phyloP scores from a whole-genome alignment of 345 rosid species.

The Dimocarpus longan region DNA sequence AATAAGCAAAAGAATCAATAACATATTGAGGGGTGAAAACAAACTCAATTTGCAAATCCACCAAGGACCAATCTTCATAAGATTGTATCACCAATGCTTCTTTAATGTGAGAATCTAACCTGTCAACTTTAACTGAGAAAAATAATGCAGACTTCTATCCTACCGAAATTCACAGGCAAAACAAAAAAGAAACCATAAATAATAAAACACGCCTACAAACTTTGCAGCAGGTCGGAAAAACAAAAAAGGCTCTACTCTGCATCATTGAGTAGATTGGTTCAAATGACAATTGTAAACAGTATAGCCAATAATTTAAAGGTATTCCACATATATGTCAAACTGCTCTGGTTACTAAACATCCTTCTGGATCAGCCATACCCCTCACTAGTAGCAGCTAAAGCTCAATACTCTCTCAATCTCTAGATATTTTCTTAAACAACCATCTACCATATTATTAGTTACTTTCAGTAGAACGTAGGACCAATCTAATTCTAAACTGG shows the following conservation, averaged over 20 bases:
- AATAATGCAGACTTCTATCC: background rate
- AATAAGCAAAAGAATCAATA: conserved; percentile 8
- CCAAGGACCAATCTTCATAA: too few species aligned
- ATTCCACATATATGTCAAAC: background rate
- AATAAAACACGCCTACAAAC: background rate
- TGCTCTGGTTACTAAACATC: background rate
- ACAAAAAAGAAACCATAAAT: background rate
- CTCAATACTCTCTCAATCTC: conserved; percentile 1
- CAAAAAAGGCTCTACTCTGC: background rate
- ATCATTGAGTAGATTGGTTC: background rate
- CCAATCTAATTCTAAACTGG: background rate
- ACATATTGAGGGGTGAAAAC: background rate
- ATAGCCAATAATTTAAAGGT: background rate
- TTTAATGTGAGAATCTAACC: background rate
- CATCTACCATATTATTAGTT: background rate
- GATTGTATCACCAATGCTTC: too few species aligned
- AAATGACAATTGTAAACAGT: background rate
- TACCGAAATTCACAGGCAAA: background rate
- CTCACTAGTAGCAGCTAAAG: background rate
- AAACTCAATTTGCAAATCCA: background rate
- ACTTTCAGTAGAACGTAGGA: background rate
- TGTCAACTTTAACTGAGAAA: background rate
- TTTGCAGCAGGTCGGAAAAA: background rate
- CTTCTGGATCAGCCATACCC: background rate
- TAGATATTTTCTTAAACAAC: background rate